Base-by-base conservation (phyloP, 192 early-diverging fungal genomes). In the Entophlyctis luteolus region DNA sequence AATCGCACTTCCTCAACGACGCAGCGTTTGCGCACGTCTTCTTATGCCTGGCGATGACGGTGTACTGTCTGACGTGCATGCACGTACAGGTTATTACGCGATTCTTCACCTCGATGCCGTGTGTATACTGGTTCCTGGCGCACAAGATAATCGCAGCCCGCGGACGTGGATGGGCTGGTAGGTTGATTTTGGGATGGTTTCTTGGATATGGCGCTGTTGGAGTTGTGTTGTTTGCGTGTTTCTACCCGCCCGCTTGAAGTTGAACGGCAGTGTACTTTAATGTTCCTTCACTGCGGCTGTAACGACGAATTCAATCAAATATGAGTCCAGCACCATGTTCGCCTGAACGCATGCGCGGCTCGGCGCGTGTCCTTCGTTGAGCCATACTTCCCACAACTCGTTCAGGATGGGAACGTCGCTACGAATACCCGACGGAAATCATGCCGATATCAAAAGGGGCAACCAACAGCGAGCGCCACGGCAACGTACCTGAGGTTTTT, bases 21-120 rank as follows among this genome's bases (percentile, higher is more conserved):
- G 33, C 45, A n/a, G 49, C 83, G 47, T 59, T 85, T 28, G 82
- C 86, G 5, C 81, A 87, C 53, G 78, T 91, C 34, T 88, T 89
- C 37, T 75, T 96, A 29, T 91, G 89, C 87, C 34, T 70, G 4
- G 70, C 83, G 8, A 59, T 94, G 49, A 68, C 92, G 0, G 10
- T 84, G 2, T 83, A 85, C 32, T 80, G 77, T n/a, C 58, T 79
- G 8, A 87, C 86, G 0, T 85, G 79, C 39, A 93, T 93, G 88
- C 92, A 96, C 60, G 82, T 96, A n/a, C 94, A 96, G 78, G 82
- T 96, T 2, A 89, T 93, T 37, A 89, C 87, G 14, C 80, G 94
- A 2, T 91, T 93, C 36, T 92, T 93, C 59, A 90, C 93, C 0
- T 87, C 82, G 22, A 52, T 89, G 52, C 94, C 94, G 0, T 74